These are phyloP conservation scores for Mrakia hoshinonis DNA, from an alignment of 768 basidiomycete genomes.

Conservation along the genomic window DNA sequence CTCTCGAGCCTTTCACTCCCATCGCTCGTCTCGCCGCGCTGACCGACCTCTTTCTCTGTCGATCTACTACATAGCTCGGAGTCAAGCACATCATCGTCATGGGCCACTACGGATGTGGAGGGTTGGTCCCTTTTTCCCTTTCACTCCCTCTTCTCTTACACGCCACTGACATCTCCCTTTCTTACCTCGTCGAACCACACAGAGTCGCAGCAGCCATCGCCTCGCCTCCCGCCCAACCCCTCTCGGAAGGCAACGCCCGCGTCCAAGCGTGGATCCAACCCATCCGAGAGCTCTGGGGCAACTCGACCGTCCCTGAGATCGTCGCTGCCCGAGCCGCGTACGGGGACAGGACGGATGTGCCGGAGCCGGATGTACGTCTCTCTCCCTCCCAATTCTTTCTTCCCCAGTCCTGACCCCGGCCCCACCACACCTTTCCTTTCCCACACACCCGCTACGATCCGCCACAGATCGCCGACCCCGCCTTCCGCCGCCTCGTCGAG, in stretches of 20 bases:
- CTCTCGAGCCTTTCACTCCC: neutral
- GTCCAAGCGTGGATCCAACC: conserved; percentile 13
- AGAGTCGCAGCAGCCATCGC: conserved; percentile 1
- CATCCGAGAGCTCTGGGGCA: conserved; percentile 3
- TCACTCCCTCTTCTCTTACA: neutral
- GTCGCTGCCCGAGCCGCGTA: neutral
- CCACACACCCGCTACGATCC: too few species aligned
- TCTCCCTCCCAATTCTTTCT: neutral
- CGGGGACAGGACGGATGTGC: neutral
- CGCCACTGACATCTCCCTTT: neutral
- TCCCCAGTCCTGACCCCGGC: too few species aligned
- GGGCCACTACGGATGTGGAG: conserved; percentile 4
- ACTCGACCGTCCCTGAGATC: neutral
- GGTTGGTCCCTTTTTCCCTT: neutral
- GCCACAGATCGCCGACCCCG: neutral
- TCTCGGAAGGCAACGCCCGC: neutral
- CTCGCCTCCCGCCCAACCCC: neutral
- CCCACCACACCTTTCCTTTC: too few species aligned
- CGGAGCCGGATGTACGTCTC: neutral
- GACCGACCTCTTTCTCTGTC: neutral
- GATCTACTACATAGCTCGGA: neutral
- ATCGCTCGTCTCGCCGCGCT: neutral
- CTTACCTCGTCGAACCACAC: neutral
- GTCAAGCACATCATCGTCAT: conserved; percentile 13
- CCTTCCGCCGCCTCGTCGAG: neutral